These are phyloP conservation scores for Amyloporia xantha DNA, from an alignment of 768 basidiomycete species.

Conservation along the genomic window DNA sequence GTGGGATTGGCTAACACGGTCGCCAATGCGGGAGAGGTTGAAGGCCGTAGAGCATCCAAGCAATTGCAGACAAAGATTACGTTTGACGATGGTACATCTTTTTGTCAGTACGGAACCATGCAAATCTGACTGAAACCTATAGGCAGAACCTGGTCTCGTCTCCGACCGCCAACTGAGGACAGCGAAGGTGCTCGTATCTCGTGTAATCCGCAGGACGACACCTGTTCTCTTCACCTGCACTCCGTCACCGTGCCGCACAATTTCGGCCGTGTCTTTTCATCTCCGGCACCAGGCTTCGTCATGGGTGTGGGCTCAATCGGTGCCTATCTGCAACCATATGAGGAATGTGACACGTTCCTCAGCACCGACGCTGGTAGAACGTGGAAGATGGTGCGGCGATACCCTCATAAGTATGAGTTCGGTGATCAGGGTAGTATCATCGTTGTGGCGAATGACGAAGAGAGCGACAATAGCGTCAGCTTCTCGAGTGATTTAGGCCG, in stretches of 20 bases:
- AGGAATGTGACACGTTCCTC: constrained; percentile 89
- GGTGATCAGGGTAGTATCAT: constrained; percentile 83
- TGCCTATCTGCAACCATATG: constrained; percentile 56
- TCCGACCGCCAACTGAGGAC: constrained; percentile 54
- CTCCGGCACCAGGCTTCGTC: constrained; percentile 87
- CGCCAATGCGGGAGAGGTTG: constrained; percentile 77
- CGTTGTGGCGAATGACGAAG: constrained; percentile 83
- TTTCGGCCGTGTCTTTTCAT: constrained; percentile 90
- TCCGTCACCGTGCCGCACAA: constrained; percentile 93
- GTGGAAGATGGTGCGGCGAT: constrained; percentile 71
- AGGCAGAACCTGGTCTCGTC: constrained; percentile 70
- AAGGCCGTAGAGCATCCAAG: constrained; percentile 61
- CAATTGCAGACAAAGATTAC: constrained; percentile 75
- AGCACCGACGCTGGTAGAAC: constrained; percentile 83
- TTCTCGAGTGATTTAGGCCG: constrained; percentile 83
- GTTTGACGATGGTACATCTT: constrained; percentile 68
- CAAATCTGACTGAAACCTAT: background rate
- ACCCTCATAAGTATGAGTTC: constrained; percentile 93
- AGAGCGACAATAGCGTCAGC: constrained; percentile 53
- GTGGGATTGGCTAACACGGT: constrained; percentile 90
- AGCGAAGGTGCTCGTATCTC: constrained; percentile 50
- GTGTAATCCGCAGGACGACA: constrained; percentile 53
- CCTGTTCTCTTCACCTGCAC: constrained; percentile 86
- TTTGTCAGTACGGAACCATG: background rate
- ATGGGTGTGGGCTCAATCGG: constrained; percentile 97